Base-by-base conservation (phyloP, 192 early-diverging fungal genomes). In the Podila epigama region DNA sequence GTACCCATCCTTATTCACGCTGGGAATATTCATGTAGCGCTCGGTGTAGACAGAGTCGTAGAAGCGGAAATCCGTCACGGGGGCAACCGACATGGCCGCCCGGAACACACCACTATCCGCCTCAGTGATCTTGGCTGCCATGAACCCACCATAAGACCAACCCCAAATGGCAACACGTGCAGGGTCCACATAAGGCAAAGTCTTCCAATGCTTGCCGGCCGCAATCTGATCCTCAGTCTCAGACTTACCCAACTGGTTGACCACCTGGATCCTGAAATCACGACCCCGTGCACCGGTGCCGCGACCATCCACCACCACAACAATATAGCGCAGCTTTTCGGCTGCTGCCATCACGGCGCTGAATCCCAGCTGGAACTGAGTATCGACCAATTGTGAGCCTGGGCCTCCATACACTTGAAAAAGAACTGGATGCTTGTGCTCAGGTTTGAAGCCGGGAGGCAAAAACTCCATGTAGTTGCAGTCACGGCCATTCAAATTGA, bases 31-130 rank as follows among this genome's bases (percentile, higher is more conserved):
- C 96, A 99, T 96, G 81, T 95, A 99, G 56, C 97, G 86, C 77
- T 99, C 97, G 1, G 97, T 99, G 79, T 99, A 99, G 29, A 98
- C 84, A 3, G 94, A 91, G 80, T 99, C 94, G 79, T 89, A 91
- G 63, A 79, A 79, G 28, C 81, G 55, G 31, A 61, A 99, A 75
- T 94, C 92, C 5, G 95, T 97, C 12, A 99, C 97, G 6, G 97
- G 97, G 10, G 97, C 97, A 1, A 99, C 97, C 6, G 97, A 87
- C 87, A 99, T 93, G 15, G 90, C 96, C 3, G 92, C 83, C 36
- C 80, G 82, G 82, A 97, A 96, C 2, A 96, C 73, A 7, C 93
- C 93, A 13, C 88, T 87, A 69, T 97, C 83, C 5, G 88, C 85
- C 80, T 99, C 97, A 36, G 98, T 84, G 7, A 91, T 83, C 69